Base-by-base conservation (phyloP, 768 basidiomycete species). In the Suillus cothurnatus region DNA sequence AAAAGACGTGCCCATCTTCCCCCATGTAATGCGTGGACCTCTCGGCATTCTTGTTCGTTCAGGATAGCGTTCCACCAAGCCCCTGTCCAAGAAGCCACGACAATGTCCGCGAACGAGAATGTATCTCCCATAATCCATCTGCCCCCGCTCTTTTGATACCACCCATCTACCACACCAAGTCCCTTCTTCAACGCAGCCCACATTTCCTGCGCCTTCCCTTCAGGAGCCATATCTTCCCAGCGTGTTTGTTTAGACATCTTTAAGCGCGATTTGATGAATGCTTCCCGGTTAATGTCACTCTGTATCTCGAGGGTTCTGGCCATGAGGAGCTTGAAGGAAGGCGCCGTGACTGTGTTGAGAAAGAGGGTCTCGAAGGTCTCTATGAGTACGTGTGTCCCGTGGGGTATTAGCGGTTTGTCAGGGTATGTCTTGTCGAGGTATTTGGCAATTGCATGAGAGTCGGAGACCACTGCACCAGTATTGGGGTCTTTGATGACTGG, bases 391-490 rank as follows among this genome's bases (percentile, higher is more conserved):
- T 39, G n/a, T 11, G 52, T 31, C 23, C 41, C 57, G 14, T 17
- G 39, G 11, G 56, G 62, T 41, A 43, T 59, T 3, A 63, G 52
- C 21, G 39, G 56, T 12, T 38, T 55, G 60, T 75, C 71, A 5
- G 84, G 81, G 64, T 84, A 86, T 2, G 77, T 74, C n/a, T 73
- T 71, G 62, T 86, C 85, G 61, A 86, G 79, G 68, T 86, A 84
- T 49, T 76, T 67, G 1, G 81, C 83, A 63, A 86, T 86, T 23
- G 65, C 65, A 47, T 69, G 68, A 0, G 84, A 85, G 57, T 84
- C 81, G 6, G 80, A 71, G 47, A 85, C 49, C 8, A 70, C 63
- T 7, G 69, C 67, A 11, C 73, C 76, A 4, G 79, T 82, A 15
- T 67, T 65, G 1, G 78, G 76, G 68, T 85, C 83, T 67, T 78